Evolutionary conservation across 495 filamentous ascomycete species (phyloP), one percentile per base, ranked within the genome.

Genomic region (Tuber microsphaerosporum): DNA sequence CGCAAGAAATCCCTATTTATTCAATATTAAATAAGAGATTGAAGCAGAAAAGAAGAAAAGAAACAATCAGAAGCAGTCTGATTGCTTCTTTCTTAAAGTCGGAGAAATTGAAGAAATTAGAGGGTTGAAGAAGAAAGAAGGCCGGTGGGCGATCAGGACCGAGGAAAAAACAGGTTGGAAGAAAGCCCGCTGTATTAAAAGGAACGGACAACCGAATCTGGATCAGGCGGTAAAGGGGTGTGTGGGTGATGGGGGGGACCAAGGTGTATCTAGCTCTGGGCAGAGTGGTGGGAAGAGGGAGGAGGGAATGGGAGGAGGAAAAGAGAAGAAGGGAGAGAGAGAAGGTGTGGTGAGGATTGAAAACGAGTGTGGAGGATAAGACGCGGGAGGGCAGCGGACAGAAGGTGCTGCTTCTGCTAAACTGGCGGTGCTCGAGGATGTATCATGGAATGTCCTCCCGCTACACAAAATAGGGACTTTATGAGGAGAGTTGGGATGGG

Each of bases 151-250:
- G 56, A 65, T 65, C 56, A 65, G 56, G 56, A 65, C 4, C 20
- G 56, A 65, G 56, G 56, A 65, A 65, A 65, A 65, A 65, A 65
- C 56, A 12, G 26, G 56, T 31, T 65, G 56, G 56, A 65, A 65
- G 56, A 65, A 14, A 65, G 56, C 5, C 10, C 61, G 69, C 79
- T 76, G 75, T 72, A 74, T 75, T 79, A 78, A 83, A 76, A 79
- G 75, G 74, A 77, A 71, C 71, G 56, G 72, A 72, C n/a, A 76
- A 71, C 46, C 65, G 74, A 45, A 71, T 70, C 61, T 72, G 72
- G 77, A 78, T 74, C 77, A 41, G 71, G 75, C 69, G 75, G 75
- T 71, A 75, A n/a, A 69, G 75, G 74, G 65, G 44, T 56, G 44
- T 56, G 69, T 73, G 74, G 76, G 73, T 42, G 69, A 45, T 72